Evolutionary conservation across 306 rosid genomes (phyloP), one percentile per base, ranked within the genome.

Genomic region (Psophocarpus tetragonolobus): DNA sequence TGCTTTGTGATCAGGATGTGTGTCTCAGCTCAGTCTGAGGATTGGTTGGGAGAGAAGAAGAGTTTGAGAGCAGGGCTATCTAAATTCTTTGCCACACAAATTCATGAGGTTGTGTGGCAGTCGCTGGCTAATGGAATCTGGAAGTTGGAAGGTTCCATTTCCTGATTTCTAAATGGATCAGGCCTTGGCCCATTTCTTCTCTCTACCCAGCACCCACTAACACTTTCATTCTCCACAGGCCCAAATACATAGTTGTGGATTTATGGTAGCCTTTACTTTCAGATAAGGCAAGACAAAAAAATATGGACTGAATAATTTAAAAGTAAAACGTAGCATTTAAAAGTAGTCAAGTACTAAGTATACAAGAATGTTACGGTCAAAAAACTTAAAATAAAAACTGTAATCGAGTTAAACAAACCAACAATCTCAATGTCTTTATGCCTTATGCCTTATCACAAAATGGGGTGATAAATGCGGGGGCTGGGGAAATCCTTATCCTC

Each of bases 51-150:
- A 24, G 72, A 51, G 58, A 54, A 38, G 30, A 23, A 9, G 78
- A 68, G 85, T 85, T 83, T 68, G 15, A 35, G 3, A 17, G 44
- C 4, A 75, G 68, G 78, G 78, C 81, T 81, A 82, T 85, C 91
- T 80, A 61, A 33, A 71, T 79, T 81, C 84, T 82, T 89, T 68
- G 88, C 94, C 97, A 91, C 94, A 89, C 92, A 89, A 86, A 61
- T 84, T 77, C 65, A 70, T 67, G 81, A 78, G 81, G 48, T 3
- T 60, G 56, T 42, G 72, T 54, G 64, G 15, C 21, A 8, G 2
- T 23, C 18, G 3, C 9, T 50, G 47, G n/a, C 35, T 64, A 11
- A 39, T 30, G 58, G 53, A 63, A 29, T 77, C 65, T 71, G 42
- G 44, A 17, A 12, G 30, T n/a, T 44, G 18, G 27, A 36, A 36